Percentiles rank a stretch among this genome's conserved stretches.
Evolutionary conservation across 768 basidiomycete genomes (phyloP).

Genomic region (Austroboletus eburneus): DNA sequence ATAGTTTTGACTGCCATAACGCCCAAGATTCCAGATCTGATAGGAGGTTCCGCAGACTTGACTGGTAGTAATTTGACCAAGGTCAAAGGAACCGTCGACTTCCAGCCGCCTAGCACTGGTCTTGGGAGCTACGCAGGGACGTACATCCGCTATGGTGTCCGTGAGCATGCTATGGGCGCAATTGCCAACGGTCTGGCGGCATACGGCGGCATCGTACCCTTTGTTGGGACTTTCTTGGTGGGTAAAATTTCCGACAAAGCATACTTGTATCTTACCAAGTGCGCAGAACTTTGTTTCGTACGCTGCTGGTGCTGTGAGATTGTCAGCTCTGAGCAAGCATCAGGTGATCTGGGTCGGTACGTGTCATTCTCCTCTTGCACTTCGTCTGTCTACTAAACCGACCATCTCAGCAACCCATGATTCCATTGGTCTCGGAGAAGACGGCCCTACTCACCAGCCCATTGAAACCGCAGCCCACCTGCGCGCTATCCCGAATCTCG

Average conservation of each 20-base stretch:
- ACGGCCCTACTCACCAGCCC: slow-evolving; percentile 96
- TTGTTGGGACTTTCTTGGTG: slow-evolving; percentile 88
- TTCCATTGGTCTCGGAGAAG: slow-evolving; percentile 89
- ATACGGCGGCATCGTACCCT: slow-evolving; percentile 89
- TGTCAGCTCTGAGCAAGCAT: slow-evolving; percentile 85
- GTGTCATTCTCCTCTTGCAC: slow-evolving; percentile 24
- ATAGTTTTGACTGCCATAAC: slow-evolving; percentile 76
- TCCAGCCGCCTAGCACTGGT: slow-evolving; percentile 85
- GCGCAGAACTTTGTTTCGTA: slow-evolving; percentile 88
- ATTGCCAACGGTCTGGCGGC: slow-evolving; percentile 89
- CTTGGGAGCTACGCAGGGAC: slow-evolving; percentile 82
- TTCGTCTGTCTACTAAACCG: not conserved
- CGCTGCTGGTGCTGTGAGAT: slow-evolving; percentile 86
- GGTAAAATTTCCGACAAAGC: slow-evolving; percentile 16
- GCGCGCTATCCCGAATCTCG: slow-evolving; percentile 86
- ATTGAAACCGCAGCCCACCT: slow-evolving; percentile 84
- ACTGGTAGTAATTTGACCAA: slow-evolving; percentile 92
- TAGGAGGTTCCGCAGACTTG: slow-evolving; percentile 88
- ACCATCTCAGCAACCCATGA: slow-evolving; percentile 76
- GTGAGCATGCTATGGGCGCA: slow-evolving; percentile 96
- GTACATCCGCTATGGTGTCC: slow-evolving; percentile 95
- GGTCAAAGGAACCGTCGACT: slow-evolving; percentile 80
- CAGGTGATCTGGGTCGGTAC: slow-evolving; percentile 91
- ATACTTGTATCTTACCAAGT: slow-evolving; percentile 6
- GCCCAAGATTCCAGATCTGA: slow-evolving; percentile 73